Conservation (phyloP, 2,329 filamentous ascomycete genomes). For the Arthrobotrys entomopaga region DNA sequence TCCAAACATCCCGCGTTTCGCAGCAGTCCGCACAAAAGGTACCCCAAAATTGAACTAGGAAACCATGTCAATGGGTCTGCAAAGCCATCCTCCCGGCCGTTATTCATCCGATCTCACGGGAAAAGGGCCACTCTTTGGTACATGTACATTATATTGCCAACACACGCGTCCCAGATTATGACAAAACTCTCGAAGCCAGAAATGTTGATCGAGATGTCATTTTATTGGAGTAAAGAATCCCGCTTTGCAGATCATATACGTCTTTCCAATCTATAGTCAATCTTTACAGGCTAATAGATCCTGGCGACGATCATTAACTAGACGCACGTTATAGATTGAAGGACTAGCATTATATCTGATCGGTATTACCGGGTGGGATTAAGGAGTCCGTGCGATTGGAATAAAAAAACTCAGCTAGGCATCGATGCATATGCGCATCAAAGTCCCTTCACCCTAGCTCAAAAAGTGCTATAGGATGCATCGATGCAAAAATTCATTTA, state of each 20-base stretch:
- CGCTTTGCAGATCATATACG: no score
- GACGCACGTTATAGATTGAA: constrained; percentile 31
- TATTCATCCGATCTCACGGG: constrained; percentile 46
- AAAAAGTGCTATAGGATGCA: constrained; percentile 8
- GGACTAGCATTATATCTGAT: constrained; percentile 20
- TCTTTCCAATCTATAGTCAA: neutral
- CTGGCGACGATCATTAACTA: constrained; percentile 50
- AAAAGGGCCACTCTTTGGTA: neutral
- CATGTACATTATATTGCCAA: no score
- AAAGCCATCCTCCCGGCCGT: constrained; percentile 33
- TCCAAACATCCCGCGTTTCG: constrained; percentile 49
- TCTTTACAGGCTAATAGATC: constrained; percentile 49
- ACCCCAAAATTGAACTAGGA: constrained; percentile 17
- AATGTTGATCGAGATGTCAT: no score
- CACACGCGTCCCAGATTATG: neutral
- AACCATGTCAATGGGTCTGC: constrained; percentile 34
- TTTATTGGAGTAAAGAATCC: no score
- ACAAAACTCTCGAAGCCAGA: no score
- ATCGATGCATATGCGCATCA: neutral
- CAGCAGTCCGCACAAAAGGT: constrained; percentile 12
- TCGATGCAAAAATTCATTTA: neutral
- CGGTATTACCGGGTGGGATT: constrained; percentile 32
- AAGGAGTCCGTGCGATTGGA: constrained; percentile 62
- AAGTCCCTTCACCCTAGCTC: constrained; percentile 17
- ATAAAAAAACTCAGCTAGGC: constrained; percentile 62